Base-by-base conservation (phyloP, 345 rosid genomes). In the Eucalyptus urophylla region DNA sequence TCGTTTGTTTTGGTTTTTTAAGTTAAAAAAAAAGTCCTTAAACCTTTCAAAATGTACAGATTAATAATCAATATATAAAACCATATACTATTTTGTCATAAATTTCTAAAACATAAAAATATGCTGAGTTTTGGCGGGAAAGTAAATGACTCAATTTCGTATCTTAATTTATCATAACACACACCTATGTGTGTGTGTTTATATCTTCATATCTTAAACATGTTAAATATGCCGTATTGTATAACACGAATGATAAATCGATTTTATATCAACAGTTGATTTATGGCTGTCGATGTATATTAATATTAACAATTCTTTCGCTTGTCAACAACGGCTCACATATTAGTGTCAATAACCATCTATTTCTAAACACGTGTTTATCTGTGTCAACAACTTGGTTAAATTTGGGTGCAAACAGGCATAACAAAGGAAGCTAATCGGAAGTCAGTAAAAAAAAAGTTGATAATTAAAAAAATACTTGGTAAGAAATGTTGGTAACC, bases 321-420 rank as follows among this genome's bases (percentile, higher is more conserved):
- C 1, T 9, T 1, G 6, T 22, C 11, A 56, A 56, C 25, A 56
- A 56, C 2, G 3, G 11, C 11, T 21, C 6, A 9, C 12, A 0
- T 1, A 22, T 54, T 54, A 54, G 60, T 22, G 1, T 54, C 0
- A 5, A 54, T 54, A 54, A 22, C 22, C 25, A 22, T 22, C 1
- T 22, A 0, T 54, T 54, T 13, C 60, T 54, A 22, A 4, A 19
- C 1, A 54, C 0, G 5, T 54, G 3, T 54, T 0, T 54, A 22
- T 0, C 1, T 1, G 4, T 8, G 25, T 54, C 10, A 1, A 54
- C 4, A 5, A 8, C 11, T 0, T 54, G 5, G 60, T 54, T 54
- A 54, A 54, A 45, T 19, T 21, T 54, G 1, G 22, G 56, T 54
- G 24, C 25, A 54, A 54, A 54, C 3, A 54, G 1, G n/a, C 1